Percentiles rank a stretch among this genome's conserved stretches.
Conservation (phyloP, 257 asterid species). For the Ehretia macrophylla region DNA sequence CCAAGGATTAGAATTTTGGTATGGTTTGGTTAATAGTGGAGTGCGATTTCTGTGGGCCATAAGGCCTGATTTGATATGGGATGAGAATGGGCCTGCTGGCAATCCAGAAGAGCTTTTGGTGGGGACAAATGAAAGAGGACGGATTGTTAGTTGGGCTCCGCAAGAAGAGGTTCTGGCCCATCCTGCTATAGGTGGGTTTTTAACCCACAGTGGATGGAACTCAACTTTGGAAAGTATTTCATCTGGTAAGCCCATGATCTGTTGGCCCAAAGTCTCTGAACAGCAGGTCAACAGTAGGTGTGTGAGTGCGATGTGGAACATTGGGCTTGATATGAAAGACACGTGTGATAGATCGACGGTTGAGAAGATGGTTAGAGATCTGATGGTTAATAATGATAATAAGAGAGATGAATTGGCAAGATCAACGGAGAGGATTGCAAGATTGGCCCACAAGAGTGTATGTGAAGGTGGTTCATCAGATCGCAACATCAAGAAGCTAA, state of each 20-base stretch:
- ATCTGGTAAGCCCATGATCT: constrained; percentile 39
- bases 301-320: constrained; percentile 32
- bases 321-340: constrained; percentile 33
- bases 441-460: constrained; percentile 23
- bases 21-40: constrained; percentile 28
- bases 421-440: constrained; percentile 15
- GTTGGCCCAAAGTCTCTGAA: constrained; percentile 30
- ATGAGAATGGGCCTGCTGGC: constrained; percentile 11
- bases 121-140: constrained; percentile 14
- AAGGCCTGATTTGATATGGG: constrained; percentile 24
- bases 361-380: constrained; percentile 30
- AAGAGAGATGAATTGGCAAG: constrained; percentile 5
- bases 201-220: constrained; percentile 47
- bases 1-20: constrained; percentile 31
- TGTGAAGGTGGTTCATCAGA: constrained; percentile 32
- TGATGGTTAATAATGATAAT: constrained; percentile 25
- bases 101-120: constrained; percentile 18
- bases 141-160: constrained; percentile 35
- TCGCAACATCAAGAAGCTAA: constrained; percentile 20
- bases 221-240: constrained; percentile 35
- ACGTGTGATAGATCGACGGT: constrained; percentile 30
- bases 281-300: constrained; percentile 39
- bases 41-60: constrained; percentile 34
- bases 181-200: constrained; percentile 28
- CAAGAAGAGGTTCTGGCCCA: constrained; percentile 37